Percentiles rank a stretch among this genome's conserved stretches.
Conservation (phyloP, 371 early-diverging fungal genomes). For the Phascolomyces articulosus region DNA sequence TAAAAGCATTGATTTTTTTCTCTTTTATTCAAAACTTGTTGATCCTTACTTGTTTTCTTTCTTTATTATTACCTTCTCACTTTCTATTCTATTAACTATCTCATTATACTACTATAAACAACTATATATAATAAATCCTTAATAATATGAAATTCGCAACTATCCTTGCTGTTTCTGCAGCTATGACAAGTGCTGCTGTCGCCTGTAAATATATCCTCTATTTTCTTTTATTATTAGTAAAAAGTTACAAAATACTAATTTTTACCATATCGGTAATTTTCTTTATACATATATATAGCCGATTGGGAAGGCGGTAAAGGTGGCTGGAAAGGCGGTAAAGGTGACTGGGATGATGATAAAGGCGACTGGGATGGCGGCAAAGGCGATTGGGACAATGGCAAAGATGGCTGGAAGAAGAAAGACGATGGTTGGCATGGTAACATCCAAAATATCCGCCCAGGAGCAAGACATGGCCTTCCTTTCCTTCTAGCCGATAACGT, state of each 20-base stretch:
- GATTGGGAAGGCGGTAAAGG: not conserved
- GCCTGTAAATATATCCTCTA: not conserved
- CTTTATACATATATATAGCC: not conserved
- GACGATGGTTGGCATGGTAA: slow-evolving; percentile 1
- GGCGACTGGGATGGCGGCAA: slow-evolving; percentile 1
- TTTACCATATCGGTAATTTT: not conserved
- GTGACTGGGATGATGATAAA: not conserved
- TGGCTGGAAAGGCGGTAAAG: not conserved
- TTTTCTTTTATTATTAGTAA: not conserved
- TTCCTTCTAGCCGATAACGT: not conserved
- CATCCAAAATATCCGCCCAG: not conserved
- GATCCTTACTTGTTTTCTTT: not conserved
- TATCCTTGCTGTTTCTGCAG: slow-evolving; percentile 6
- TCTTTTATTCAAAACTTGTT: not conserved
- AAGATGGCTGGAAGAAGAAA: not conserved
- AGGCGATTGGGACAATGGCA: too few species aligned
- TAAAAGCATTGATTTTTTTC: too few species aligned
- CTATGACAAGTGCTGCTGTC: not conserved
- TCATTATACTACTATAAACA: not conserved
- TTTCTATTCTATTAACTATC: not conserved
- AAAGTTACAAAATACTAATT: too few species aligned
- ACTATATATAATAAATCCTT: not conserved
- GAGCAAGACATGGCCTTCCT: not conserved
- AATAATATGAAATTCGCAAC: slow-evolving; percentile 1
- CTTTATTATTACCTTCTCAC: not conserved